Conservation (phyloP, 2,329 filamentous ascomycete genomes). For the Calonectria pauciramosa region DNA sequence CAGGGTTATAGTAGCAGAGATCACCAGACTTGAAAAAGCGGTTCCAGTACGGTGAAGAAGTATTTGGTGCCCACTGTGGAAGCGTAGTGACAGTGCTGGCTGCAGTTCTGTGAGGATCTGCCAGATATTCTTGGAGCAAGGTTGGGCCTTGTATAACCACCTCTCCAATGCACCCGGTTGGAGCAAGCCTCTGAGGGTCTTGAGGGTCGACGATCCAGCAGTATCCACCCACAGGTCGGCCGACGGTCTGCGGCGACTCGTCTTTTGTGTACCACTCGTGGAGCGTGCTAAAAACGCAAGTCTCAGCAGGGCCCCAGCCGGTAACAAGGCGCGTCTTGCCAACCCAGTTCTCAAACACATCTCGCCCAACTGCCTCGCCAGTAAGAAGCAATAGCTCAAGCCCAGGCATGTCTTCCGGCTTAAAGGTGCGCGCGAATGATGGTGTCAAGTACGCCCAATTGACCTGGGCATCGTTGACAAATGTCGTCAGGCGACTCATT, state of each 20-base stretch:
- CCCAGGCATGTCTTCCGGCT: background rate
- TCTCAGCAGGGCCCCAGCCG: background rate
- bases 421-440: background rate
- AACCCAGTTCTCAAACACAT: constrained; percentile 6
- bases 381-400: background rate
- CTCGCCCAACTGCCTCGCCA: background rate
- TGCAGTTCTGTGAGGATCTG: background rate
- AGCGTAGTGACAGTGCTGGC: background rate
- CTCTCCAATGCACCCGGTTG: background rate
- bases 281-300: background rate
- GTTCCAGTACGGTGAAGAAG: background rate
- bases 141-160: constrained; percentile 5
- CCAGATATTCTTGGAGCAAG: background rate
- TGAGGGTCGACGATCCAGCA: constrained; percentile 3
- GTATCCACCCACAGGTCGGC: background rate
- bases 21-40: constrained; percentile 10
- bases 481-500: background rate
- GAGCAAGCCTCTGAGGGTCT: background rate
- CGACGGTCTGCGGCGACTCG: background rate
- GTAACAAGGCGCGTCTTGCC: background rate
- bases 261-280: background rate
- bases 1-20: background rate
- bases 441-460: background rate
- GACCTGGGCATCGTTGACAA: background rate
- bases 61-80: background rate